Evolutionary conservation across 305 asterid genomes (phyloP).

Genomic region (Nicotiana rustica): DNA sequence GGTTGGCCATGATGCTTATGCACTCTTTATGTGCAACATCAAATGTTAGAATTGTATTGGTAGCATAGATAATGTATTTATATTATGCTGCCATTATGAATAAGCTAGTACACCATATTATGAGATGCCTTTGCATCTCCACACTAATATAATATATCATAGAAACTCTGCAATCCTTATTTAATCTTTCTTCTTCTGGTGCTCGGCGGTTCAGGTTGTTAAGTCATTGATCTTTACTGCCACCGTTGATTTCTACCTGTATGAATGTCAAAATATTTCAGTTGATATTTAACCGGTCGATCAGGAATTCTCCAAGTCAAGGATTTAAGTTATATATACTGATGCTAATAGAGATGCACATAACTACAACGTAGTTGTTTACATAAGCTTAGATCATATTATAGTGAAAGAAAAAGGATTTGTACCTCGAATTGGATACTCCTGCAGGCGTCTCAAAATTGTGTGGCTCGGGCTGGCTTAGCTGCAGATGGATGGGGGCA

Average conservation of each 20-base stretch:
- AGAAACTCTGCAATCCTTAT: neutral
- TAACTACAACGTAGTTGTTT: neutral
- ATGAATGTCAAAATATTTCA: neutral
- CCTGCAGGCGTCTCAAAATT: constrained; percentile 31
- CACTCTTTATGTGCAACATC: neutral
- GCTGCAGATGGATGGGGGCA: constrained; percentile 39
- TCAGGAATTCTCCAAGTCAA: neutral
- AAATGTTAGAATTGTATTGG: neutral
- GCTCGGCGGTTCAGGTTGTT: neutral
- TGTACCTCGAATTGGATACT: constrained; percentile 39
- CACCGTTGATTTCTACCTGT: constrained; percentile 6
- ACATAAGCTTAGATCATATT: neutral
- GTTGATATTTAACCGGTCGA: neutral
- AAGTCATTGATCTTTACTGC: neutral
- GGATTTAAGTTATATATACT: neutral
- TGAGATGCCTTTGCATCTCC: constrained; percentile 12
- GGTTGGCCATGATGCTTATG: neutral
- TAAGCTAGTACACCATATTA: neutral
- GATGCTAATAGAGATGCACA: neutral
- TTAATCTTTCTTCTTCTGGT: neutral
- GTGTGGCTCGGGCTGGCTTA: constrained; percentile 43
- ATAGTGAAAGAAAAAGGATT: neutral
- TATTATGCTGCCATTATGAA: constrained; percentile 5
- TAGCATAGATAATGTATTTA: neutral
- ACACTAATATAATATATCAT: neutral